Percentiles rank a stretch among this genome's conserved stretches.
Evolutionary conservation across 192 early-diverging fungal species (phyloP).

Genomic region (Chytriomyces sp.): DNA sequence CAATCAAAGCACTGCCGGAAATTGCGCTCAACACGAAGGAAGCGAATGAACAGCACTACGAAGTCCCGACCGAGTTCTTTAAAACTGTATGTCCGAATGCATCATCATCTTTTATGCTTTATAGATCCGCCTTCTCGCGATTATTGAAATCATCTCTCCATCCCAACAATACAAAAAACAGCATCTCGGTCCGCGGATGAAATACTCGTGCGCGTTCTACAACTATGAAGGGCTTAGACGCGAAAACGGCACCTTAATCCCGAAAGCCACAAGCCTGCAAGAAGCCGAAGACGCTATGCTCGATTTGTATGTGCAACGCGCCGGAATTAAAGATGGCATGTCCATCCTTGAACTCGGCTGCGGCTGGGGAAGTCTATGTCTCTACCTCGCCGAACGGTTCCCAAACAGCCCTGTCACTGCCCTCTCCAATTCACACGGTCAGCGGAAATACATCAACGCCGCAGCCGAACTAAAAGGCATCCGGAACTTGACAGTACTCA

Average conservation of each 20-base stretch:
- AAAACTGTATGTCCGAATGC: neutral
- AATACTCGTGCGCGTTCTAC: conserved; percentile 69
- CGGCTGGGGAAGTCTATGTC: conserved; percentile 66
- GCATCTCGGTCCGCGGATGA: conserved; percentile 59
- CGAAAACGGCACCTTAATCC: conserved; percentile 5
- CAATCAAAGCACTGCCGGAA: conserved; percentile 38
- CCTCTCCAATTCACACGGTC: conserved; percentile 65
- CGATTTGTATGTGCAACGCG: conserved; percentile 58
- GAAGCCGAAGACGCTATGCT: conserved; percentile 69
- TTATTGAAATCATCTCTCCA: too few relatives aligned
- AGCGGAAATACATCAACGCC: conserved; percentile 56
- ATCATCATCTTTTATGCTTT: neutral
- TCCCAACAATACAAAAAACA: neutral
- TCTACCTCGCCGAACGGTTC: conserved; percentile 64
- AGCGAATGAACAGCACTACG: conserved; percentile 77
- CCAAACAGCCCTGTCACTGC: conserved; percentile 61
- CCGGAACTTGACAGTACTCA: conserved; percentile 60
- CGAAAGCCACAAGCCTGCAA: conserved; percentile 33
- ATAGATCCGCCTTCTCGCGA: too few relatives aligned
- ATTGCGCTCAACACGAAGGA: conserved; percentile 69
- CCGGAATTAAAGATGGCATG: conserved; percentile 61
- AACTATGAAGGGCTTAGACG: conserved; percentile 42
- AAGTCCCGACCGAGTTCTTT: conserved; percentile 67
- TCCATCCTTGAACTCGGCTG: conserved; percentile 66
- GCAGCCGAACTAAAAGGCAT: conserved; percentile 48